Base-by-base conservation (phyloP, 495 filamentous ascomycete genomes). In the Penicillium desertorum region DNA sequence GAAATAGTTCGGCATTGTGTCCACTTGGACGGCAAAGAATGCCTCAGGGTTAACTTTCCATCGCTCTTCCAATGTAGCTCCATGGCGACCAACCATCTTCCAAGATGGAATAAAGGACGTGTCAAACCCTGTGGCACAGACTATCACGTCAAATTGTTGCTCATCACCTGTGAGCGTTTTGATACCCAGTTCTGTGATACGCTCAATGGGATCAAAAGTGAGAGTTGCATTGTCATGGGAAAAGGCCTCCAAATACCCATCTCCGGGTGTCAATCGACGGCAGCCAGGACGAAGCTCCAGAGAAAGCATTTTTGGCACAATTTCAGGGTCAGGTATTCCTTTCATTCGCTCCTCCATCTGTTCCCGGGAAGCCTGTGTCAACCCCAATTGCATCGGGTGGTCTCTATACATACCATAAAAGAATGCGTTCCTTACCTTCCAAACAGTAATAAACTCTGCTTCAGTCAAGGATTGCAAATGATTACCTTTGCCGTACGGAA, bases 71-170 rank as follows among this genome's bases (percentile, higher is more conserved):
- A 77, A 54, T 12, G 55, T 61, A 17, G 60, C 58, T 16, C 72
- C 73, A 9, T 73, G 54, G 1, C 58, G 58, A 0, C 78, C 78
- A 8, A 69, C 22, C 12, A 75, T 34, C 12, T 66, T 64, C 62
- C 66, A 79, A 6, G 29, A 27, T 1, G 77, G 74, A 7, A 65
- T 45, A 47, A 68, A 75, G 4, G 68, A 71, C 0, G 70, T 70
- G 50, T 82, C 68, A 54, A 81, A 83, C 0, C 80, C 80, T 1
- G 76, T 78, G 17, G 76, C 67, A 62, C 76, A 81, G 22, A 81
- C 70, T 20, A 83, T 73, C 2, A 80, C 55, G 50, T 81, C 79
- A n/a, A 76, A 67, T 25, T 76, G 64, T 16, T 69, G 49, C 25
- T 64, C 57, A 14, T 62, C 48, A 0, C 58, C 58, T 2, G 54